Percentiles rank a stretch among this genome's conserved stretches.
phyloP scores from a whole-genome alignment of 148 eudicot genomes.

The Vaccinium corymbosum region DNA sequence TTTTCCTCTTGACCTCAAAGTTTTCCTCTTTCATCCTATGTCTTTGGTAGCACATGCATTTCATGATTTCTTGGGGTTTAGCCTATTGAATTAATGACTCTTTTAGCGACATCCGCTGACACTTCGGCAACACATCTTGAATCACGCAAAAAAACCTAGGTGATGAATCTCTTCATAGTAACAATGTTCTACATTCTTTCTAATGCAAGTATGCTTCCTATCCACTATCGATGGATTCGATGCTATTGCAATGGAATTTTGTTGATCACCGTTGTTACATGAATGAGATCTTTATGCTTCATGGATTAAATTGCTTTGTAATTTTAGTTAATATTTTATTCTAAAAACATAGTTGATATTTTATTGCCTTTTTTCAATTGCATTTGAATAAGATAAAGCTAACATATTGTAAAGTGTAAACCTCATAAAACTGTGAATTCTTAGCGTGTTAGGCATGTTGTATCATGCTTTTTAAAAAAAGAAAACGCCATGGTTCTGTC shows the following conservation, averaged over 20 bases:
- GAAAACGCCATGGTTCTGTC: background rate
- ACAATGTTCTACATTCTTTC: background rate
- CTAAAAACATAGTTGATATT: background rate
- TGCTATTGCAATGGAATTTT: too few species aligned
- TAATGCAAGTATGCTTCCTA: background rate
- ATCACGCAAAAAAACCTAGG: background rate
- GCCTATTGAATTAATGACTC: background rate
- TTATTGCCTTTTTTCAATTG: background rate
- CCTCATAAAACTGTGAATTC: background rate
- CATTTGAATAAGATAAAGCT: background rate
- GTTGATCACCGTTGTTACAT: too few species aligned
- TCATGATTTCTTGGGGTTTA: background rate
- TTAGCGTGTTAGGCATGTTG: background rate
- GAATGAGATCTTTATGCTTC: too few species aligned
- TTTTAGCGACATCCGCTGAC: background rate
- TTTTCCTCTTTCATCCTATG: background rate
- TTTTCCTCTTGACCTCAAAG: background rate
- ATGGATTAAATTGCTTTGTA: too few species aligned
- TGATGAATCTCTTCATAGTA: background rate
- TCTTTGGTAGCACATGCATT: background rate
- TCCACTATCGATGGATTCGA: too few species aligned
- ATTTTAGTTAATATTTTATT: too few species aligned
- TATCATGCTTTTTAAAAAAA: background rate
- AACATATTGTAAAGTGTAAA: background rate
- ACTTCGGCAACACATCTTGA: background rate